phyloP scores from a whole-genome alignment of 306 rosid genomes.

The Cucumis cinereus region DNA sequence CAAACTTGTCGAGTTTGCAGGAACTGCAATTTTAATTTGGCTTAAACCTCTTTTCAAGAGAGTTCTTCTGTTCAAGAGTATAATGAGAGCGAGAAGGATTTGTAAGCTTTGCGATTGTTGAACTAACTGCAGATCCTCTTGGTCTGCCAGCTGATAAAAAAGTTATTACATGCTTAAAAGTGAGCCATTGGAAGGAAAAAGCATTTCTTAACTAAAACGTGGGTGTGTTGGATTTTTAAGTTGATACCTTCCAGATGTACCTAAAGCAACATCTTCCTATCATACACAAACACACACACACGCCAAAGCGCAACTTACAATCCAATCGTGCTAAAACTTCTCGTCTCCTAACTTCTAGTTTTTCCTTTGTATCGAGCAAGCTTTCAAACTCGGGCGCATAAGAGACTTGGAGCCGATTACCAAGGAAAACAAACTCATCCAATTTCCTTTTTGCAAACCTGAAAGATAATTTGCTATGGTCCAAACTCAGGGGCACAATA shows the following conservation, averaged over 20 bases:
- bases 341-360: conserved; percentile 69
- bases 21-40: background rate
- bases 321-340: conserved; percentile 57
- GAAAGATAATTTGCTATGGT: conserved; percentile 5
- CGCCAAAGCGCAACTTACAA: conserved; percentile 22
- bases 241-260: background rate
- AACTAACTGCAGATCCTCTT: conserved; percentile 27
- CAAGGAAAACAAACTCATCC: conserved; percentile 71
- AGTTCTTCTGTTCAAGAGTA: conserved; percentile 17
- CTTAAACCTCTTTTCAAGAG: conserved; percentile 21
- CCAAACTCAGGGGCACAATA: background rate
- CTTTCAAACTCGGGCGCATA: conserved; percentile 84
- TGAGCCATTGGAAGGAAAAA: background rate
- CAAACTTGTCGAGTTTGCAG: background rate
- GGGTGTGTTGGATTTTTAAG: background rate
- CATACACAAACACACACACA: background rate
- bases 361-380: conserved; percentile 53
- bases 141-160: conserved; percentile 47
- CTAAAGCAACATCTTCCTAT: background rate
- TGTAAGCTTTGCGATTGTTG: background rate
- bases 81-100: conserved; percentile 16
- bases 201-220: background rate
- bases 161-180: background rate
- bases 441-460: conserved; percentile 87
- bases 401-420: conserved; percentile 55